These are phyloP conservation scores for Zoysia japonica DNA, from an alignment of 176 grass and related monocot genomes.

Conservation along the genomic window DNA sequence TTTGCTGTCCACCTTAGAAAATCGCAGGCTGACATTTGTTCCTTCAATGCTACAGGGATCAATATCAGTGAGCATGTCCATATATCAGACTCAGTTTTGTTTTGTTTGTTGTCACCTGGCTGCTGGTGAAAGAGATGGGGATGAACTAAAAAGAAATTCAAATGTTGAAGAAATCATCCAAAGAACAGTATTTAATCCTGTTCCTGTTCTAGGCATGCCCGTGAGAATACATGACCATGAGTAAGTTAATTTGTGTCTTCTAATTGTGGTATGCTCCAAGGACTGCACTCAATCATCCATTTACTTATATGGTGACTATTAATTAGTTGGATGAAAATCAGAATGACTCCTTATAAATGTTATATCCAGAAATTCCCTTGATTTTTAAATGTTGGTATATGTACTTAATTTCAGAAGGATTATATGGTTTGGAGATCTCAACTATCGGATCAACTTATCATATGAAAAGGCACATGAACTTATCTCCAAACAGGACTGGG, in stretches of 20 bases:
- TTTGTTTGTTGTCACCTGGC: conserved; percentile 89
- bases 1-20: conserved; percentile 16
- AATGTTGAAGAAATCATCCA: conserved; percentile 78
- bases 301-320: too few relatives aligned
- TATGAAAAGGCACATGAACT: conserved; percentile 82
- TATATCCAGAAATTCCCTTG: conserved; percentile 14
- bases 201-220: conserved; percentile 42
- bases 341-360: background rate
- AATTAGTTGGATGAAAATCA: too few relatives aligned
- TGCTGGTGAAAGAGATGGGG: conserved; percentile 80
- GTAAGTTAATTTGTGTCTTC: conserved; percentile 36
- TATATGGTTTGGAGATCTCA: conserved; percentile 93
- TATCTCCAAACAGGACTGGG: conserved; percentile 66
- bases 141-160: conserved; percentile 70
- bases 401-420: conserved; percentile 73
- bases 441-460: conserved; percentile 82
- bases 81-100: conserved; percentile 85
- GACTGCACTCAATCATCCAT: background rate
- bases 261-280: conserved; percentile 13
- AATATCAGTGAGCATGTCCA: conserved; percentile 94
- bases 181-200: conserved; percentile 74
- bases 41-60: conserved; percentile 67
- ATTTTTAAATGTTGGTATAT: conserved; percentile 22
- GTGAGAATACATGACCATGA: conserved; percentile 67
- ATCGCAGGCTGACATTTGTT: conserved; percentile 19